phyloP scores from a whole-genome alignment of 2,329 filamentous ascomycete species.

The Penicillium paneum region DNA sequence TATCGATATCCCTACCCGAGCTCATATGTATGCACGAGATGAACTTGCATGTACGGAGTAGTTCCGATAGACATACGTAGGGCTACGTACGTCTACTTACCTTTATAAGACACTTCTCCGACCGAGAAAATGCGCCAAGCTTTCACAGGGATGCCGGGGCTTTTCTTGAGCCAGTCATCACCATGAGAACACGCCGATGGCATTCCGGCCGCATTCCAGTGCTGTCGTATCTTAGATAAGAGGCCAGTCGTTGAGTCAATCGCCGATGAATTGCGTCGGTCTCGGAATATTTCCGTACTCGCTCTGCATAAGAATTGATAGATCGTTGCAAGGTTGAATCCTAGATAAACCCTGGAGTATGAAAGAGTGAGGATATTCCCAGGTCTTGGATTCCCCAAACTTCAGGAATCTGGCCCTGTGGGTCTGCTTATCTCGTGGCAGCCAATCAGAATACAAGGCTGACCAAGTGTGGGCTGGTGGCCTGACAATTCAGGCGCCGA shows the following conservation, averaged over 20 bases:
- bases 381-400: neutral
- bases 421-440: neutral
- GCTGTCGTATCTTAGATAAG: slow-evolving; percentile 9
- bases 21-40: neutral
- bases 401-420: slow-evolving; percentile 12
- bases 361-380: neutral
- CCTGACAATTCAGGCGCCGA: slow-evolving; percentile 11
- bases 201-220: slow-evolving; percentile 22
- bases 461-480: neutral
- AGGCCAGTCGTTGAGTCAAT: neutral
- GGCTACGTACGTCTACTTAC: neutral
- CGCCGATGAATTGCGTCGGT: neutral
- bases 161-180: slow-evolving; percentile 18
- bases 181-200: slow-evolving; percentile 20
- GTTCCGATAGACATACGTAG: slow-evolving; percentile 3
- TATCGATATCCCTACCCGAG: neutral
- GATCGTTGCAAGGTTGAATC: slow-evolving; percentile 1
- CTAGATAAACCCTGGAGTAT: neutral
- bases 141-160: slow-evolving; percentile 9
- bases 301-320: too few relatives aligned
- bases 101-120: neutral
- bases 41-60: neutral
- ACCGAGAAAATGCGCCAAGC: slow-evolving; percentile 3
- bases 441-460: slow-evolving; percentile 2
- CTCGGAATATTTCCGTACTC: neutral